Evolutionary conservation across 345 rosid genomes (phyloP), one percentile per base, ranked within the genome.

Genomic region (Psidium guajava): DNA sequence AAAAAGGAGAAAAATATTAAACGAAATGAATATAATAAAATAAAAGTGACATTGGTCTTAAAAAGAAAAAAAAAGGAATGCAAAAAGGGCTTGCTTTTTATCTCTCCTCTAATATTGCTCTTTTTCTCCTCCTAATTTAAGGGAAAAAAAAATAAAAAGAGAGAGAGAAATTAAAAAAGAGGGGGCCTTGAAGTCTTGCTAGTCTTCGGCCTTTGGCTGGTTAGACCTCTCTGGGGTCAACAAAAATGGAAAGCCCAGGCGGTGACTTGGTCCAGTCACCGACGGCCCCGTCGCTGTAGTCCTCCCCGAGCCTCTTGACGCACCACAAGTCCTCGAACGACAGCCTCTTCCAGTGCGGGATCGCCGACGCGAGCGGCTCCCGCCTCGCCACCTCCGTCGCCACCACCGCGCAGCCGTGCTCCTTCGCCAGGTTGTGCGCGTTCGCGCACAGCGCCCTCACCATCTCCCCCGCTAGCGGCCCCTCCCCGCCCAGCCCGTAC

Each of bases 251-350:
- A 90, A 87, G 82, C 77, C 91, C 98, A 57, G 98, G 91, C 21
- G 93, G 89, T 87, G 99, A 97, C 87, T 94, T 97, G 15, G 98
- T 95, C 99, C 99, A 97, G 91, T 97, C 99, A 58, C 90, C 94
- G 54, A 89, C 90, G 28, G 92, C 88, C 27, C 98, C 98, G 84
- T 97, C 99, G 82, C 94, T 91, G 69, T 93, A 93, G 87, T 92
- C 97, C 82, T 91, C 94, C 87, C 95, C 93, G 42, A 97, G 96
- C 87, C 98, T 92, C 88, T 97, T 97, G 28, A 97, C 88, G 58
- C 98, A 97, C 99, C 99, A 97, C 52, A 95, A 82, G 61, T 97
- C 99, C 86, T 94, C 97, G 85, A 93, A 93, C 74, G 99, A 97
- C 55, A 97, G 92, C 85, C 64, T 81, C 85, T 93, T 93, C 99